Conservation (phyloP, 345 rosid genomes). For the Brassica juncea region DNA sequence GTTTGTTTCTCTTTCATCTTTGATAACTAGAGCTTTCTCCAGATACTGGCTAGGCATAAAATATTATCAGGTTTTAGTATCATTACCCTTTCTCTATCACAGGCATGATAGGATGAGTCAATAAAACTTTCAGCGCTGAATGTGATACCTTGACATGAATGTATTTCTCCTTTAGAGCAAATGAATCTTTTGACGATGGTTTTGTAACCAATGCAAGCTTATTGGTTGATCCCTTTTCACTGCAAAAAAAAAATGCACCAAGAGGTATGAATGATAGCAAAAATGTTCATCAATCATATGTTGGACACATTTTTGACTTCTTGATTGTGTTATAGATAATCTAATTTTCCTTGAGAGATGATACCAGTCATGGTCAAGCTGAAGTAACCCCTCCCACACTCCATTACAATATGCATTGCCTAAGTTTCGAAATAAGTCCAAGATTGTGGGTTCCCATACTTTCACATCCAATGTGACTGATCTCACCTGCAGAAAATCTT, state of each 20-base stretch:
- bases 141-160: constrained; percentile 70
- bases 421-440: constrained; percentile 63
- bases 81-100: not conserved
- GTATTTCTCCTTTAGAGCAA: constrained; percentile 65
- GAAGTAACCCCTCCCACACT: constrained; percentile 74
- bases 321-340: not conserved
- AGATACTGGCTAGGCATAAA: constrained; percentile 55
- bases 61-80: constrained; percentile 20
- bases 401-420: constrained; percentile 83
- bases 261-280: not conserved
- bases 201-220: constrained; percentile 45
- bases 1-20: constrained; percentile 40
- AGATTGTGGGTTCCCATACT: constrained; percentile 82
- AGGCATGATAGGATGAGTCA: not conserved
- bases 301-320: constrained; percentile 16
- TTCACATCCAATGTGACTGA: constrained; percentile 83
- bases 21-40: constrained; percentile 58
- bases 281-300: not conserved
- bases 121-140: not conserved
- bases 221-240: constrained; percentile 42
- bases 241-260: constrained; percentile 36
- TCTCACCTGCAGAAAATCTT: constrained; percentile 62
- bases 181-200: constrained; percentile 60
- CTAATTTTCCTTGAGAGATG: constrained; percentile 17
- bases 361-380: constrained; percentile 48